Percentiles rank a stretch among this genome's conserved stretches.
Conservation (phyloP, 306 rosid genomes). For the Cucurbita argyrosperma region DNA sequence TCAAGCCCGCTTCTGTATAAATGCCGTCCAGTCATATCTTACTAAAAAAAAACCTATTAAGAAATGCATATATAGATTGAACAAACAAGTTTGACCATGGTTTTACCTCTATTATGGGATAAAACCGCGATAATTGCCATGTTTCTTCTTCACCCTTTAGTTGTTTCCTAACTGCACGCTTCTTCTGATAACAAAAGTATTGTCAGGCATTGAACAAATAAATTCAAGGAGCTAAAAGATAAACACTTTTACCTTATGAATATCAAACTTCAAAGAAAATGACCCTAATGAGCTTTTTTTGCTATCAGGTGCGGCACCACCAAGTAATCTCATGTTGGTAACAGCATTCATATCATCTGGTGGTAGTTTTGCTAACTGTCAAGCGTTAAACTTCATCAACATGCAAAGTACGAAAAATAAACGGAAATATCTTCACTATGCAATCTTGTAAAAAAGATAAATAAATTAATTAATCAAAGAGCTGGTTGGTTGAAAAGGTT, state of each 20-base stretch:
- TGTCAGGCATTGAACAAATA: constrained; percentile 17
- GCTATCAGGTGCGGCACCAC: constrained; percentile 46
- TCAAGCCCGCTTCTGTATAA: background rate
- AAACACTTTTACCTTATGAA: constrained; percentile 46
- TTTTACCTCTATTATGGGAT: constrained; percentile 82
- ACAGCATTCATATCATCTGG: constrained; percentile 62
- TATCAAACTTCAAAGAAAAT: constrained; percentile 73
- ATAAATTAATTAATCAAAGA: background rate
- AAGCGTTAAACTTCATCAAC: constrained; percentile 4
- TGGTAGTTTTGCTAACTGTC: constrained; percentile 62
- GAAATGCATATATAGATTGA: background rate
- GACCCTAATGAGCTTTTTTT: constrained; percentile 43
- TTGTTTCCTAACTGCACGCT: constrained; percentile 70
- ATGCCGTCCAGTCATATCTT: background rate
- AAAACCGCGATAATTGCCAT: constrained; percentile 89
- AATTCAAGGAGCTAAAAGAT: background rate
- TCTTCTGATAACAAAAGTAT: constrained; percentile 44
- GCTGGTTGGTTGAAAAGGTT: constrained; percentile 2
- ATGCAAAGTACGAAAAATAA: background rate
- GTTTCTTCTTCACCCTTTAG: constrained; percentile 61
- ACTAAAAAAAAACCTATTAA: background rate
- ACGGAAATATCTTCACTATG: background rate
- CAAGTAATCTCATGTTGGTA: constrained; percentile 60
- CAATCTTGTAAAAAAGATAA: background rate
- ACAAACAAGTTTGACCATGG: background rate